Base-by-base conservation (phyloP, 2,329 filamentous ascomycete genomes). In the Pseudogymnoascus destructans region DNA sequence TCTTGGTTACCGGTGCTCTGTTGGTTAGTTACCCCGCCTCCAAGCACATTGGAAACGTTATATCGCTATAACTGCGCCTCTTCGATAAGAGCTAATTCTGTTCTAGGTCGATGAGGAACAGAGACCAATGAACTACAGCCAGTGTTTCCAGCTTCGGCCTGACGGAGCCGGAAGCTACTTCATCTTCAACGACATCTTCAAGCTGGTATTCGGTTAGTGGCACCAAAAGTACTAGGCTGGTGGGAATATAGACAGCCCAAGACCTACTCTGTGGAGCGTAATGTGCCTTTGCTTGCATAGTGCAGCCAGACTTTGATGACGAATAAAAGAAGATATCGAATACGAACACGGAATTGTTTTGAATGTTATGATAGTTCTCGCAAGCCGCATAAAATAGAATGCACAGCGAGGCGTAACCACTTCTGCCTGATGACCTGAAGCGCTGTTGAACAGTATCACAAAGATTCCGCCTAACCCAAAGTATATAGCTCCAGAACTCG, bases 161-260 rank as follows among this genome's bases (percentile, higher is more conserved):
- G 86, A 89, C 58, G 73, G 73, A 25, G 64, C 68, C 56, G 85
- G 83, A 66, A 83, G 79, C 74, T 95, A 86, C 77, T 96, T 82
- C 72, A 87, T 97, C 70, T 85, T 85, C 77, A 96, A 97, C 78
- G 92, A 97, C 73, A 75, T 97, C 71, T 97, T 97, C 84, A 88
- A 88, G 75, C 81, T 97, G 62, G 81, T 95, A 66, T 92, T 87
- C 73, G 77, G 73, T 70, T 81, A 52, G 46, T 52, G 46, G 46
- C 42, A 23, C 42, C 42, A 49, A 49, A 49, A 49, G 11, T 19
- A 25, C 46, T 52, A 30, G 46, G 46, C 25, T 52, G 46, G 46
- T 52, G 46, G 6, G 46, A 52, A 52, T 30, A 17, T 30, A 52
- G 23, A 52, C 25, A 52, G 46, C 46, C 46, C 46, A 52, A 52